Percentiles rank a stretch among this genome's conserved stretches.
phyloP scores from a whole-genome alignment of 2,329 filamentous ascomycete genomes.

The Neurospora crassa region DNA sequence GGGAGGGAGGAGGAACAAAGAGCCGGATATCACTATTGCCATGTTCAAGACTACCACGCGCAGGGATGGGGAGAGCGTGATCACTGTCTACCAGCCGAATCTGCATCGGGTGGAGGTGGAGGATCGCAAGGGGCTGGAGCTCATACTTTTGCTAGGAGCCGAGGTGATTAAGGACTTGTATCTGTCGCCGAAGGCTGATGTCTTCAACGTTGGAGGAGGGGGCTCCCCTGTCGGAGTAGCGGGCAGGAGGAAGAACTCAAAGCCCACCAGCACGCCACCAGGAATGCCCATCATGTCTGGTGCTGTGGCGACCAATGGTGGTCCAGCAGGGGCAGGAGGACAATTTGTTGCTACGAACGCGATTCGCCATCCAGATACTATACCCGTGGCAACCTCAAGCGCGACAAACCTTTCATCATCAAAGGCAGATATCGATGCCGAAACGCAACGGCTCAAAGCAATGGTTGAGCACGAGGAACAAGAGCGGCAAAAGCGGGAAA shows the following conservation, averaged over 20 bases:
- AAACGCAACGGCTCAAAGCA: constrained; percentile 63
- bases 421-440: constrained; percentile 52
- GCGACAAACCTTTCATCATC: constrained; percentile 11
- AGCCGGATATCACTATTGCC: constrained; percentile 92
- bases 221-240: constrained; percentile 14
- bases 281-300: neutral
- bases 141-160: constrained; percentile 59
- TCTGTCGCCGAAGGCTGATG: constrained; percentile 55
- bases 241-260: constrained; percentile 34
- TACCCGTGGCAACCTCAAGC: neutral
- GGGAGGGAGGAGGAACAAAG: constrained; percentile 68
- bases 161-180: constrained; percentile 58
- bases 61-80: constrained; percentile 35
- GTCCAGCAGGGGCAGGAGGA: neutral
- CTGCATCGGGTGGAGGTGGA: constrained; percentile 84
- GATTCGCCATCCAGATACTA: neutral
- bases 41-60: constrained; percentile 59
- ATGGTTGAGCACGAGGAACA: constrained; percentile 44
- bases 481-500: constrained; percentile 34
- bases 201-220: constrained; percentile 62
- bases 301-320: neutral
- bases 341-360: neutral
- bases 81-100: constrained; percentile 92
- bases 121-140: constrained; percentile 85
- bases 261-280: constrained; percentile 22